Conservation (phyloP, 2,329 filamentous ascomycete species). For the Cercospora sp. region DNA sequence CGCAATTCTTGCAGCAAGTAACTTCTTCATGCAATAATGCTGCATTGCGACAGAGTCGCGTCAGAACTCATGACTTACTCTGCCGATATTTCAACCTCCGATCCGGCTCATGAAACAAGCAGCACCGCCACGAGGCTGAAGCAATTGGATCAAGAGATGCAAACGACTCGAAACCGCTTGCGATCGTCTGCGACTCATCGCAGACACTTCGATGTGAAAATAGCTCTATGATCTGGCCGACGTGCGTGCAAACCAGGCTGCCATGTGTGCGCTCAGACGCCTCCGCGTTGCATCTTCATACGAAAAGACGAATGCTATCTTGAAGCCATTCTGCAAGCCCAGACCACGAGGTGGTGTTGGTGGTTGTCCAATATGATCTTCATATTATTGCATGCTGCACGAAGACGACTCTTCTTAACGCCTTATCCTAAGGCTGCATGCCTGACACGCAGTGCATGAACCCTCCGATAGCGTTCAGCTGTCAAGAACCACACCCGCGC, state of each 20-base stretch:
- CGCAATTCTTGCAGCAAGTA: neutral
- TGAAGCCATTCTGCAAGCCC: conserved; percentile 9
- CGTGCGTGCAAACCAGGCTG: neutral
- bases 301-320: neutral
- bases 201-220: neutral
- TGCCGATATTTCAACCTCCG: neutral
- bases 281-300: conserved; percentile 15
- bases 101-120: conserved; percentile 10
- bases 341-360: neutral
- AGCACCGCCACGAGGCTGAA: conserved; percentile 12
- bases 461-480: conserved; percentile 2
- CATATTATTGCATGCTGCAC: conserved; percentile 18
- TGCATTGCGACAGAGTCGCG: neutral
- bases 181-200: neutral
- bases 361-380: conserved; percentile 20
- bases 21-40: neutral
- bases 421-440: conserved; percentile 14
- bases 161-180: conserved; percentile 7
- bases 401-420: neutral
- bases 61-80: neutral
- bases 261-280: conserved; percentile 9
- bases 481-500: neutral
- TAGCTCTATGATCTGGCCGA: neutral
- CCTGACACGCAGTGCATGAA: conserved; percentile 15
- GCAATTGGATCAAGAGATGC: neutral